Percentiles rank a stretch among this genome's conserved stretches.
Evolutionary conservation across 208 protist genomes (phyloP).

Genomic region (Leishmania martiniquensis): DNA sequence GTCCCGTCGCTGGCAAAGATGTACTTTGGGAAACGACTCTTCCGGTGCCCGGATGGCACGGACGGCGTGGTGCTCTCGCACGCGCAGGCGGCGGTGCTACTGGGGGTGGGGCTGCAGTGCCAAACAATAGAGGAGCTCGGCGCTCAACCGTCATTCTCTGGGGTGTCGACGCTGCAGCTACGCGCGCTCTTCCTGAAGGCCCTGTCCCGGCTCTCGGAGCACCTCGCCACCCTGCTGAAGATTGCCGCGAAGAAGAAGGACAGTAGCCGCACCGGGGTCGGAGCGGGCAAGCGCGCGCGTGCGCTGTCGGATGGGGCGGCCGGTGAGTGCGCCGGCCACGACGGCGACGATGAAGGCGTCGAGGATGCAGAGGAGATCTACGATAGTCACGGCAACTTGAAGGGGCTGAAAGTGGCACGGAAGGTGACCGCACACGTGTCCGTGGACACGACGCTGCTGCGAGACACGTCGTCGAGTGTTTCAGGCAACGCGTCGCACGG

Average conservation of each 20-base stretch:
- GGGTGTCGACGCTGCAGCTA: slow-evolving; percentile 79
- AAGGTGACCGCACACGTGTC: slow-evolving; percentile 52
- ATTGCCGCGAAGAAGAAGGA: slow-evolving; percentile 23
- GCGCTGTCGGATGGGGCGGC: background rate
- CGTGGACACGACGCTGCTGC: slow-evolving; percentile 75
- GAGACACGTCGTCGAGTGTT: slow-evolving; percentile 59
- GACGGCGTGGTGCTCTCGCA: slow-evolving; percentile 86
- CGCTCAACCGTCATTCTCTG: slow-evolving; percentile 59
- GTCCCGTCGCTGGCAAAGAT: slow-evolving; percentile 91
- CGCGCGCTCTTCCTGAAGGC: slow-evolving; percentile 89
- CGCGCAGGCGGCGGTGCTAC: slow-evolving; percentile 93
- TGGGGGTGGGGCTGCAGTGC: slow-evolving; percentile 95
- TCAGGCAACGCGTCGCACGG: slow-evolving; percentile 34
- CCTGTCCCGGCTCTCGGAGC: slow-evolving; percentile 72
- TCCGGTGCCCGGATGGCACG: slow-evolving; percentile 62
- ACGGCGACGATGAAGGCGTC: slow-evolving; percentile 40
- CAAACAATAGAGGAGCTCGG: slow-evolving; percentile 72
- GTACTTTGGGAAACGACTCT: slow-evolving; percentile 88
- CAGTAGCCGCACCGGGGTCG: background rate
- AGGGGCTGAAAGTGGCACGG: slow-evolving; percentile 74
- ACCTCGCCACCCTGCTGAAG: slow-evolving; percentile 66
- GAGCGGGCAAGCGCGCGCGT: slow-evolving; percentile 10
- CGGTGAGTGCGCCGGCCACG: slow-evolving; percentile 14
- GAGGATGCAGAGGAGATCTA: slow-evolving; percentile 52
- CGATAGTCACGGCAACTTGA: slow-evolving; percentile 70